Evolutionary conservation across 371 early-diverging fungal genomes (phyloP), one percentile per base, ranked within the genome.

Genomic region (Rhizopus delemar): DNA sequence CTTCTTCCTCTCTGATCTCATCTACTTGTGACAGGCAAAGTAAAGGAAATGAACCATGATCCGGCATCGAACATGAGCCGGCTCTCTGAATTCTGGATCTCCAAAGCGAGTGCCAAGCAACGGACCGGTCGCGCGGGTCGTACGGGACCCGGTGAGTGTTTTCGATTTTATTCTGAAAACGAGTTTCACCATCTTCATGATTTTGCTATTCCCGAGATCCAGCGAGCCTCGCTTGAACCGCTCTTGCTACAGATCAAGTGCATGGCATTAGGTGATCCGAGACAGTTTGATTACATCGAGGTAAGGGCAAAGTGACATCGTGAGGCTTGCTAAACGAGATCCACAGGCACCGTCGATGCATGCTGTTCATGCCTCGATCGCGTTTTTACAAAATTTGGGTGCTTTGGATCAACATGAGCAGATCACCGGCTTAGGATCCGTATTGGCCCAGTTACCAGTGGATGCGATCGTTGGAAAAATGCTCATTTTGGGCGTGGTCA

Each of bases 61-160:
- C 67, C 74, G 15, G 65, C 62, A 2, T 69, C 76, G 41, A 85
- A 83, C 46, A 73, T 83, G 75, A 82, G 89, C 31, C 78, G 82
- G 13, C 71, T 97, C 28, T 81, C 82, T 3, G 83, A 85, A 57
- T 83, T 83, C 39, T 96, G 94, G 95, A 93, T 94, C n/a, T 96
- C 97, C 35, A 90, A 94, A 64, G 96, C 98, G 0, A 91, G 95
- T 51, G 97, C 99, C 3, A 90, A 91, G 65, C 85, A 99, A 86
- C 87, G 99, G 56, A 90, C 97, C 35, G 99, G 99, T 62, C 91
- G 99, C 74, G 98, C 99, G 16, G 99, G 99, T 34, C 87, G 99
- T 71, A 91, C 93, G 0, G 95, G 93, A 0, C 92, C 95, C 1
- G 99, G 99, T 39, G 95, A 95, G 68, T 97, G 98, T 69, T 99